phyloP scores from a whole-genome alignment of 495 filamentous ascomycete genomes.

The Lepidopterella palustris region DNA sequence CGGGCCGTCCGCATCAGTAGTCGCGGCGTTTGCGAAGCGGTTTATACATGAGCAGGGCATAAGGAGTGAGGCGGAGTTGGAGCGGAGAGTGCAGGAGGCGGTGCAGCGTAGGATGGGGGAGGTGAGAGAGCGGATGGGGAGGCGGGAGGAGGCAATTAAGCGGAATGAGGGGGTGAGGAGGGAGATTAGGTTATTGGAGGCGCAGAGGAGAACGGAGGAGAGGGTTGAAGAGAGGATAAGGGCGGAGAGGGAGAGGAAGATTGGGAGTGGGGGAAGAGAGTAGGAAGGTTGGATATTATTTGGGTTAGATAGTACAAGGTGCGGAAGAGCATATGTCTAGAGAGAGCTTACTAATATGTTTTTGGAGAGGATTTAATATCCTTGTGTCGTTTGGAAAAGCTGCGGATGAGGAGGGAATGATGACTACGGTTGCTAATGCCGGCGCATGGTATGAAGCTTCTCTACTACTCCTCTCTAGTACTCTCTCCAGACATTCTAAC shows the following conservation, averaged over 20 bases:
- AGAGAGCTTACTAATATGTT: no score
- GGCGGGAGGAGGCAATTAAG: conserved; percentile 29
- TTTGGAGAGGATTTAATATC: no score
- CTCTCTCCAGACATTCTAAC: no score
- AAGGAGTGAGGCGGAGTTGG: conserved; percentile 30
- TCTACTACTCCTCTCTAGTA: no score
- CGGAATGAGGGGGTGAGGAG: conserved; percentile 20
- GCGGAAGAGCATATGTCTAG: no score
- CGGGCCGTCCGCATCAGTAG: conserved; percentile 25
- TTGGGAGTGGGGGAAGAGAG: not conserved
- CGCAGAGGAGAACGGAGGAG: conserved; percentile 21
- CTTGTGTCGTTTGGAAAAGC: no score
- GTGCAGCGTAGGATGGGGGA: conserved; percentile 29
- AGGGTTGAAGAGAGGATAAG: conserved; percentile 21
- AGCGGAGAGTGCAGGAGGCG: conserved; percentile 33
- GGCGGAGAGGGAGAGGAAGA: conserved; percentile 8
- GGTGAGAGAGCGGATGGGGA: conserved; percentile 31
- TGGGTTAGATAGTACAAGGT: no score
- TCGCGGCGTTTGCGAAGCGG: conserved; percentile 26
- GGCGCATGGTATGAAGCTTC: no score
- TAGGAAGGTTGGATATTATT: no score
- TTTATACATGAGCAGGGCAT: conserved; percentile 35
- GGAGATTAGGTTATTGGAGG: conserved; percentile 16
- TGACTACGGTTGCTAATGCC: no score
- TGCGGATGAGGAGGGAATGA: no score